Evolutionary conservation across 2,329 filamentous ascomycete species (phyloP).

Genomic region (Sclerotinia trifoliorum): DNA sequence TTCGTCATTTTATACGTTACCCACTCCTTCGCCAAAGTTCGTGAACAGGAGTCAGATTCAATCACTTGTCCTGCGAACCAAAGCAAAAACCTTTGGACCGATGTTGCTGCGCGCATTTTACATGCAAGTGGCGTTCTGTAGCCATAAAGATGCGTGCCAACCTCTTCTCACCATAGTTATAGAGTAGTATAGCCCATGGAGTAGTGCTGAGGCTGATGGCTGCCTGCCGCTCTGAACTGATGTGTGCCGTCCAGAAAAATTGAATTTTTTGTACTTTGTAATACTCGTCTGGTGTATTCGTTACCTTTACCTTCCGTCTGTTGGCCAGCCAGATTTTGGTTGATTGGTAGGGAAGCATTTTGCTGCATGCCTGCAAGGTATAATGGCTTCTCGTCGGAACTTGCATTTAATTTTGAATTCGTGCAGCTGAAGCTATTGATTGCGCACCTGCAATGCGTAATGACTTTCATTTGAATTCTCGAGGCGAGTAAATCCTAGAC

Average conservation of each 20-base stretch:
- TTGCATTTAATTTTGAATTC: no score
- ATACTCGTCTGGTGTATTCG: no score
- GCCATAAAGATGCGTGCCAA: neutral
- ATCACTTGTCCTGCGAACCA: neutral
- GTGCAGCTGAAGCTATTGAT: neutral
- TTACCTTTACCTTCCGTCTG: neutral
- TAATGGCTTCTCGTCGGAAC: neutral
- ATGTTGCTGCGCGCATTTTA: neutral
- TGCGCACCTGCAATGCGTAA: neutral
- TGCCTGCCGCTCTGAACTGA: neutral
- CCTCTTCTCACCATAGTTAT: neutral
- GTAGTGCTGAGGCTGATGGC: neutral
- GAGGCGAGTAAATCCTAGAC: neutral
- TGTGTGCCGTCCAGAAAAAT: neutral
- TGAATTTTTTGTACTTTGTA: neutral
- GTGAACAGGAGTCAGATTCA: neutral
- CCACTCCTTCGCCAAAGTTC: neutral
- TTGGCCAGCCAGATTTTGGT: neutral
- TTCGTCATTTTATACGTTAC: neutral
- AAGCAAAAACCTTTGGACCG: neutral
- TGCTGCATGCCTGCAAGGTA: no score
- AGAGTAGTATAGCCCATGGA: no score
- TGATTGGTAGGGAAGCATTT: neutral
- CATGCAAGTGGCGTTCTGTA: no score
- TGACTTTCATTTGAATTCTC: neutral